These are phyloP conservation scores for Alternaria sp. DNA, from an alignment of 2,329 filamentous ascomycete genomes.

Conservation along the genomic window DNA sequence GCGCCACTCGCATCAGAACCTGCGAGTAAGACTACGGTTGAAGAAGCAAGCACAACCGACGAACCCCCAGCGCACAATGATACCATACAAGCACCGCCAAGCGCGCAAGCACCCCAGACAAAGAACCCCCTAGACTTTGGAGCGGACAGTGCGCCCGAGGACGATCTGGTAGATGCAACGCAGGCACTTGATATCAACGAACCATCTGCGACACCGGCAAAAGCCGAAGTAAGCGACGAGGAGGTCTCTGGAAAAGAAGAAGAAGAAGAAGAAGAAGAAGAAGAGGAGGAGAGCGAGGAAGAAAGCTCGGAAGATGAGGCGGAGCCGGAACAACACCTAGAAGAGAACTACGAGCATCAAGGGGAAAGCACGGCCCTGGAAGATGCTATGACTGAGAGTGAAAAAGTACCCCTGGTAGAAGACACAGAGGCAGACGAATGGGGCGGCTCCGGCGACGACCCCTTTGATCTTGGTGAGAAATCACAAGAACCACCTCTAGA, in stretches of 20 bases:
- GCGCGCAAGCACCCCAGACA: conserved; percentile 22
- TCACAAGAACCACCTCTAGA: conserved; percentile 35
- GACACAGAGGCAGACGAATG: conserved; percentile 53
- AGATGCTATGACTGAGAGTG: conserved; percentile 56
- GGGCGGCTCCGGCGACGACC: conserved; percentile 40
- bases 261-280: conserved; percentile 46
- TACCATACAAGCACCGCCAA: conserved; percentile 44
- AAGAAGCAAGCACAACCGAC: conserved; percentile 11
- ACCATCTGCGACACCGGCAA: conserved; percentile 1
- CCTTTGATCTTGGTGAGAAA: conserved; percentile 43
- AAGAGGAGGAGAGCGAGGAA: conserved; percentile 49
- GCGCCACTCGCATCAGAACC: conserved; percentile 10
- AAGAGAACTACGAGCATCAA: conserved; percentile 58
- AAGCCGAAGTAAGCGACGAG: conserved; percentile 23
- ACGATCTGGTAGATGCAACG: conserved; percentile 28
- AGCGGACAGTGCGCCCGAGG: conserved; percentile 19
- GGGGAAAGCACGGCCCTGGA: conserved; percentile 57
- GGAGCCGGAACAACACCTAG: conserved; percentile 30
- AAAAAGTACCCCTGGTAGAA: conserved; percentile 53
- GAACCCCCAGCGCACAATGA: conserved; percentile 37
- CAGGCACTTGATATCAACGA: conserved; percentile 29
- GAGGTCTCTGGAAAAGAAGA: conserved; percentile 36
- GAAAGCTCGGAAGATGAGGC: conserved; percentile 25
- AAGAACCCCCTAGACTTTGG: conserved; percentile 17
- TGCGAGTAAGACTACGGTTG: conserved; percentile 14